phyloP scores from a whole-genome alignment of 148 eudicot species.

The Camellia granthamiana region DNA sequence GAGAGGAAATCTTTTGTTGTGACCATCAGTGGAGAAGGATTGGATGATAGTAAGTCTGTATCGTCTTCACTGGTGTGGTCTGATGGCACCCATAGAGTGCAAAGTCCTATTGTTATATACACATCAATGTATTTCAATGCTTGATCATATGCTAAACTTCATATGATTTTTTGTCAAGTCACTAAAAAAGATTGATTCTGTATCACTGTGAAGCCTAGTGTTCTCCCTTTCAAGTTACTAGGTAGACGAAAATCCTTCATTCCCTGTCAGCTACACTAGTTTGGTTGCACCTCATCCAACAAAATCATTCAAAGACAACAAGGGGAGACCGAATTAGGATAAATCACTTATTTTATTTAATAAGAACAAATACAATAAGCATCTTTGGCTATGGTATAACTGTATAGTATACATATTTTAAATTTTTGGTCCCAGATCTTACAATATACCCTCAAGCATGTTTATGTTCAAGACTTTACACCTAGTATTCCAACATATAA shows the following conservation, averaged over 20 bases:
- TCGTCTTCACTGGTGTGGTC: constrained; percentile 47
- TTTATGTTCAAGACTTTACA: not conserved
- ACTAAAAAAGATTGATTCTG: no score
- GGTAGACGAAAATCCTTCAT: no score
- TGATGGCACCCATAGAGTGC: constrained; percentile 49
- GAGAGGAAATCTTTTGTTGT: constrained; percentile 37
- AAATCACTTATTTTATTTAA: not conserved
- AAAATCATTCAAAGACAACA: not conserved
- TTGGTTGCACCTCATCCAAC: not conserved
- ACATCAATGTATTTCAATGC: not conserved
- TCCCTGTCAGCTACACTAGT: not conserved
- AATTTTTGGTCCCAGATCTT: not conserved
- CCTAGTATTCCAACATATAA: not conserved
- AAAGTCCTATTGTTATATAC: constrained; percentile 46
- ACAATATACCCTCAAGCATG: not conserved
- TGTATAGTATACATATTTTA: not conserved
- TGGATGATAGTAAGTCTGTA: not conserved
- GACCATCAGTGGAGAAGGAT: constrained; percentile 21
- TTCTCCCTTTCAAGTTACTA: accelerated
- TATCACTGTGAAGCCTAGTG: no score
- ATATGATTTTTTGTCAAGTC: no score
- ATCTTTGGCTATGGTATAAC: not conserved
- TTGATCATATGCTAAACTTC: no score
- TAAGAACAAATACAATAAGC: no score
- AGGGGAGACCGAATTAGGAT: not conserved